Evolutionary conservation across 495 filamentous ascomycete genomes (phyloP).

Genomic region (Bacidia gigantensis): DNA sequence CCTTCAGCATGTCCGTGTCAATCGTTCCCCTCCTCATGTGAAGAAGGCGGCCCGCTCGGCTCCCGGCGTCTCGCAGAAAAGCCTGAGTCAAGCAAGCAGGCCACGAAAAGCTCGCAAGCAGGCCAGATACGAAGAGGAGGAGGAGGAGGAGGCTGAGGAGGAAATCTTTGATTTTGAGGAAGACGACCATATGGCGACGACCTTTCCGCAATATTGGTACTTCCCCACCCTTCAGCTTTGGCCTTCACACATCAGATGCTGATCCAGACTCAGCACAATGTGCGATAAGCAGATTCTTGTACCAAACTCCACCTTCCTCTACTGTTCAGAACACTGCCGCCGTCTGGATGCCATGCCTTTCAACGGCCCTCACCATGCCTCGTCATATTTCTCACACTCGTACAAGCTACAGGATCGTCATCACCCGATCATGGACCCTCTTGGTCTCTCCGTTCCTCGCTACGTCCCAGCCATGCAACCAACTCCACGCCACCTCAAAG

Average conservation of each 20-base stretch:
- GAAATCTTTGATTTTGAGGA: constrained; percentile 19
- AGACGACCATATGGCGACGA: constrained; percentile 45
- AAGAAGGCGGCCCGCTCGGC: constrained; percentile 15
- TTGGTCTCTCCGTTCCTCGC: constrained; percentile 17
- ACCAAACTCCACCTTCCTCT: constrained; percentile 46
- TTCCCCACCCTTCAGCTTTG: constrained; percentile 13
- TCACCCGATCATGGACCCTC: constrained; percentile 22
- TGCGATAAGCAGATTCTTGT: constrained; percentile 56
- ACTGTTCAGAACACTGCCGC: constrained; percentile 35
- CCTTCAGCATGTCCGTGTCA: constrained; percentile 9
- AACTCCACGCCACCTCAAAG: constrained; percentile 14
- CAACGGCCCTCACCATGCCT: constrained; percentile 31
- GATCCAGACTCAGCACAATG: constrained; percentile 30
- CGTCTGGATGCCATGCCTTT: constrained; percentile 37
- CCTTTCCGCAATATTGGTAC: constrained; percentile 55
- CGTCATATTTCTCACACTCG: constrained; percentile 20
- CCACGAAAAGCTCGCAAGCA: not conserved
- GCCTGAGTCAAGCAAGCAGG: constrained; percentile 7
- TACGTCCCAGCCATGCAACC: constrained; percentile 29
- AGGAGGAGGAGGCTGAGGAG: constrained; percentile 9
- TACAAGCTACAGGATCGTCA: constrained; percentile 9
- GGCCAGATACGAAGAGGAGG: constrained; percentile 1
- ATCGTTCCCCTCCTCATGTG: constrained; percentile 15
- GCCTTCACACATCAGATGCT: no score
- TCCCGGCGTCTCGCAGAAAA: constrained; percentile 7